phyloP scores from a whole-genome alignment of 345 rosid species.

The Gossypium turneri region DNA sequence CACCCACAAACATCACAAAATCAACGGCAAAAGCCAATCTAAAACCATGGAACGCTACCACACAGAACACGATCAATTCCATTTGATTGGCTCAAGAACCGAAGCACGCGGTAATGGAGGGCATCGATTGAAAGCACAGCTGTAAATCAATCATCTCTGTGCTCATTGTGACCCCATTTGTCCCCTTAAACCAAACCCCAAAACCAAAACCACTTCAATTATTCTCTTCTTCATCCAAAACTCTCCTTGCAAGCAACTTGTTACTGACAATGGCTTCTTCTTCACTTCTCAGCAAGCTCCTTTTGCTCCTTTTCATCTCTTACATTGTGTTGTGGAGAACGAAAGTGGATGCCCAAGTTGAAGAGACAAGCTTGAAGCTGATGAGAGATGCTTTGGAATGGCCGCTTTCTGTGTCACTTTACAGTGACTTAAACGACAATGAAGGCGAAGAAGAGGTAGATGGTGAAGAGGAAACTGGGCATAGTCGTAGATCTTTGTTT shows the following conservation, averaged over 20 bases:
- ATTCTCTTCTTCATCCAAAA: background rate
- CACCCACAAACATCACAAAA: background rate
- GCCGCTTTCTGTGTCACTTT: slow-evolving; percentile 41
- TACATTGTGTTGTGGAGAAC: slow-evolving; percentile 9
- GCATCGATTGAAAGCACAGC: slow-evolving; percentile 50
- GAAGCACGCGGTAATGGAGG: slow-evolving; percentile 32
- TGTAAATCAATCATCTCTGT: slow-evolving; percentile 41
- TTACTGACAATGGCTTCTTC: slow-evolving; percentile 20
- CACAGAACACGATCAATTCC: background rate
- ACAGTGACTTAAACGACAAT: slow-evolving; percentile 16
- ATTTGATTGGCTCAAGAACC: background rate
- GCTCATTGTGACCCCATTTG: slow-evolving; percentile 4
- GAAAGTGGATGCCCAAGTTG: slow-evolving; percentile 25
- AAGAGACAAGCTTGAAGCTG: slow-evolving; percentile 36
- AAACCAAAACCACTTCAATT: background rate
- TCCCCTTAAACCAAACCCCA: background rate
- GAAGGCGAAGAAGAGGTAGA: slow-evolving; percentile 23
- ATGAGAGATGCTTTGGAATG: slow-evolving; percentile 47
- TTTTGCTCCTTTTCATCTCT: slow-evolving; percentile 16
- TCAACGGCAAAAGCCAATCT: background rate
- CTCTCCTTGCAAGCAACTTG: background rate
- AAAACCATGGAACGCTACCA: background rate
- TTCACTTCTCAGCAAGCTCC: slow-evolving; percentile 9
- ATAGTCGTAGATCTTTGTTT: slow-evolving; percentile 59
- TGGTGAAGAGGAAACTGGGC: slow-evolving; percentile 24